Base-by-base conservation (phyloP, 176 grass and related monocot genomes). In the Oryza longistaminata region DNA sequence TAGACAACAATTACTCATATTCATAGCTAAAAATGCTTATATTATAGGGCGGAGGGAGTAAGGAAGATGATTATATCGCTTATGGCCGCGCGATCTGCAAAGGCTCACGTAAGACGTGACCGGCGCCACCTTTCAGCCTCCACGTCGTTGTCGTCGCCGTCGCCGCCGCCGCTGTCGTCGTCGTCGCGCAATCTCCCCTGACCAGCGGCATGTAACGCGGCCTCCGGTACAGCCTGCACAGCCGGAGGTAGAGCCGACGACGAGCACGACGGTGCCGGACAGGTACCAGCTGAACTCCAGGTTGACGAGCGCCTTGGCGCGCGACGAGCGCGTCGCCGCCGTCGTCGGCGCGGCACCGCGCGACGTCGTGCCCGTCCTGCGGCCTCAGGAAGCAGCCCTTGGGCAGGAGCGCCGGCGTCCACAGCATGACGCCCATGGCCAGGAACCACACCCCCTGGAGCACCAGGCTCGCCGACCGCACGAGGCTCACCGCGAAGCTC, bases 281-380 rank as follows among this genome's bases (percentile, higher is more conserved):
- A 90, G 76, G 88, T 85, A 97, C 94, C 92, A 97, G 80, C 94
- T 97, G 86, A 97, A 97, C 85, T 97, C 92, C 33, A 94, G 89
- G 84, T 97, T 97, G n/a, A 97, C 92, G 4, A 97, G 88, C 5
- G 94, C 90, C 44, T 92, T 97, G 52, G 94, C 94, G 6, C 94
- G 84, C 50, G 88, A n/a, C 12, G 35, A 92, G 89, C 27, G 92
- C 92, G 58, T 84, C 90, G 58, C 83, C 81, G 15, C 49, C 49
- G 15, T 52, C 46, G 13, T 49, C 46, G 5, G 84, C 84, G 72
- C 87, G 84, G 75, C 95, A 97, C 25, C 88, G 90, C 22, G 94
- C 88, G 8, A 97, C 95, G 53, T 81, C 50, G 80, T 97, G 95
- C 0, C 83, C 95, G 12, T 91, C 95, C 88, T 97, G 5, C 16